These are phyloP conservation scores for Boletus pseudo-olivaceus DNA, from an alignment of 768 basidiomycete genomes.

Conservation along the genomic window DNA sequence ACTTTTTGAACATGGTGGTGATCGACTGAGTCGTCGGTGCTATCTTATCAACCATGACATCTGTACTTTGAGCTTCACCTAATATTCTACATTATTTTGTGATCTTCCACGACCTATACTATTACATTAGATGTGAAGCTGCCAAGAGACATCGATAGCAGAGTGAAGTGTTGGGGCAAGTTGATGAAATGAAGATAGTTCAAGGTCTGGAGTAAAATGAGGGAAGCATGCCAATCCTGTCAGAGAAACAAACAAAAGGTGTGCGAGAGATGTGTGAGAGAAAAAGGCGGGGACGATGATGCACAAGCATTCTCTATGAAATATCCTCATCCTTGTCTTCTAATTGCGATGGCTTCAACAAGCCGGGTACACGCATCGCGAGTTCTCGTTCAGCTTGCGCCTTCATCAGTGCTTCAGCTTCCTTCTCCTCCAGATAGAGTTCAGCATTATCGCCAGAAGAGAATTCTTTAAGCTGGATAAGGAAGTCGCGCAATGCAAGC, in stretches of 20 bases:
- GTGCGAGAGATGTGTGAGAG: constrained; percentile 16
- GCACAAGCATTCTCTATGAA: constrained; percentile 29
- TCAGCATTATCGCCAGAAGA: constrained; percentile 89
- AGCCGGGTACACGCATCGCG: constrained; percentile 93
- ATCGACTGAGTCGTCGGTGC: neutral
- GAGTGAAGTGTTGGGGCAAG: constrained; percentile 18
- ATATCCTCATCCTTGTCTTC: constrained; percentile 92
- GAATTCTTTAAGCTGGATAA: constrained; percentile 97
- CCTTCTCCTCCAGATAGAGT: constrained; percentile 91
- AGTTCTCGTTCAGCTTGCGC: constrained; percentile 81
- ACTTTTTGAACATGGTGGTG: constrained; percentile 77
- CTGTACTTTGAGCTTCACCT: constrained; percentile 10
- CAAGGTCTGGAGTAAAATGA: constrained; percentile 21
- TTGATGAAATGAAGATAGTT: constrained; percentile 28
- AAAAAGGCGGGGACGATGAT: constrained; percentile 26
- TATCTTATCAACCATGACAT: constrained; percentile 14
- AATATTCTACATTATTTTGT: constrained; percentile 28
- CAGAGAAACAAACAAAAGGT: constrained; percentile 30
- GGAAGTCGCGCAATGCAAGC: constrained; percentile 91
- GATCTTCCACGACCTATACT: constrained; percentile 32
- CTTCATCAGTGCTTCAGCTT: constrained; percentile 74
- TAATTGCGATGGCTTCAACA: constrained; percentile 93
- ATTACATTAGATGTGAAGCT: constrained; percentile 37
- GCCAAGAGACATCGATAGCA: constrained; percentile 31
- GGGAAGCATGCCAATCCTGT: constrained; percentile 24